Evolutionary conservation across 164 flowering plant genomes (phyloP).

Genomic region (Vitis labrusca): DNA sequence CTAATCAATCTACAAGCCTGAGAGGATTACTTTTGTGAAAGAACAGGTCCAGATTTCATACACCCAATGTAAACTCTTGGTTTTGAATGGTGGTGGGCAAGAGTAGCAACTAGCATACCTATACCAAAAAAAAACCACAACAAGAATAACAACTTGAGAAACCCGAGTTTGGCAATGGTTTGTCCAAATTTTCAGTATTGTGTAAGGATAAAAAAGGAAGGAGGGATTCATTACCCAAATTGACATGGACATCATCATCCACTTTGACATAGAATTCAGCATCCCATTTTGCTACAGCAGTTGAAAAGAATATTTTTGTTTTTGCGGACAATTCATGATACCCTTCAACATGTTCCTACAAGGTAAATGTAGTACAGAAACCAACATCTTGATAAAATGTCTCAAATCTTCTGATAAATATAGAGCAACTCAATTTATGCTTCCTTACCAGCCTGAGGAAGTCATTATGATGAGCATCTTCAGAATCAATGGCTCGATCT

Average conservation of each 20-base stretch:
- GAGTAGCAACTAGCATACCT: slow-evolving; percentile 85
- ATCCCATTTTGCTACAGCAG: slow-evolving; percentile 94
- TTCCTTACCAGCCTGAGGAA: slow-evolving; percentile 75
- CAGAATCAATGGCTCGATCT: slow-evolving; percentile 86
- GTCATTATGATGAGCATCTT: slow-evolving; percentile 83
- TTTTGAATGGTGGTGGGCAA: slow-evolving; percentile 79
- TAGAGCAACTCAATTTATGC: background rate
- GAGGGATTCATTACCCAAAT: slow-evolving; percentile 58
- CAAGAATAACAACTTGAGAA: background rate
- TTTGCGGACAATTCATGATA: slow-evolving; percentile 95
- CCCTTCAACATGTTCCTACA: slow-evolving; percentile 91
- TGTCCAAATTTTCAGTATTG: background rate
- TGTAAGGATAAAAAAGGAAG: background rate
- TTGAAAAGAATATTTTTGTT: slow-evolving; percentile 84
- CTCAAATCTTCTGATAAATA: background rate
- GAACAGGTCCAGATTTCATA: slow-evolving; percentile 98
- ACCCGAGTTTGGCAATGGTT: background rate
- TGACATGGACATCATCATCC: slow-evolving; percentile 98
- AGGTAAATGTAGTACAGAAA: slow-evolving; percentile 2
- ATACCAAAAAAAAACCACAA: slow-evolving; percentile 2
- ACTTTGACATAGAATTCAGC: slow-evolving; percentile 93
- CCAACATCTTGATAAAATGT: background rate
- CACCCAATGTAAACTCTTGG: slow-evolving; percentile 91
- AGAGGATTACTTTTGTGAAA: slow-evolving; percentile 68
- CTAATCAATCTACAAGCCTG: slow-evolving; percentile 7